These are phyloP conservation scores for Apiospora rasikravindrae DNA, from an alignment of 2,329 filamentous ascomycete genomes.

Conservation along the genomic window DNA sequence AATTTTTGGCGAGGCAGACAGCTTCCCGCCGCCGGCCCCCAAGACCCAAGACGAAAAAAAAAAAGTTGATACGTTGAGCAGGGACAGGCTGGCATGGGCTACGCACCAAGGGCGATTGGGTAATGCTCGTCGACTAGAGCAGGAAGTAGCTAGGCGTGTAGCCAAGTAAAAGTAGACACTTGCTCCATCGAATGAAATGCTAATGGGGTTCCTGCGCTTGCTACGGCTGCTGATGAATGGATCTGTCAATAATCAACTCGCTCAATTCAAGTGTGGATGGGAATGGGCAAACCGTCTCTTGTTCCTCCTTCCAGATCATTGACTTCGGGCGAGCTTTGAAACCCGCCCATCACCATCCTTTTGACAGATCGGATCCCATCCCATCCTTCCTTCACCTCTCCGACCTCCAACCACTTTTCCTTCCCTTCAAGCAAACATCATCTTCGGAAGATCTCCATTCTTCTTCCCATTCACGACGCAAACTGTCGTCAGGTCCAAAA, in stretches of 20 bases:
- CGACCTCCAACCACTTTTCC: neutral
- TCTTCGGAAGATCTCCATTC: constrained; percentile 19
- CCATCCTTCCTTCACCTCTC: neutral
- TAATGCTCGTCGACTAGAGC: neutral
- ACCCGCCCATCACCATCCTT: constrained; percentile 16
- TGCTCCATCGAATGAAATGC: constrained; percentile 17
- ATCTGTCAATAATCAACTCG: constrained; percentile 2
- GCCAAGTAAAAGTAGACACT: constrained; percentile 9
- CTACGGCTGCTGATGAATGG: constrained; percentile 3
- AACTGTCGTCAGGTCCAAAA: neutral
- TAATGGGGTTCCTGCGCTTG: constrained; percentile 5
- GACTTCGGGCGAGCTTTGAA: constrained; percentile 17
- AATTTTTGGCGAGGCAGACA: constrained; percentile 37
- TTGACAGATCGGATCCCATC: constrained; percentile 10
- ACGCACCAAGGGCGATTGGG: neutral
- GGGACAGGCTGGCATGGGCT: constrained; percentile 4
- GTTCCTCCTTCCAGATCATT: neutral
- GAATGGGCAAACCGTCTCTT: constrained; percentile 7
- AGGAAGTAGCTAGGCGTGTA: constrained; percentile 6
- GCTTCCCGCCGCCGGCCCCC: constrained; percentile 18
- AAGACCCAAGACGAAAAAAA: neutral
- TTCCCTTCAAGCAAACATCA: constrained; percentile 13
- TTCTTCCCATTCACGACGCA: constrained; percentile 7
- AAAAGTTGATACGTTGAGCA: constrained; percentile 22
- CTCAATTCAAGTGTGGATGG: constrained; percentile 14